Evolutionary conservation across 1,284 basidiomycete species (phyloP), one percentile per base, ranked within the genome.

Genomic region (Taiwanofungus camphoratus): DNA sequence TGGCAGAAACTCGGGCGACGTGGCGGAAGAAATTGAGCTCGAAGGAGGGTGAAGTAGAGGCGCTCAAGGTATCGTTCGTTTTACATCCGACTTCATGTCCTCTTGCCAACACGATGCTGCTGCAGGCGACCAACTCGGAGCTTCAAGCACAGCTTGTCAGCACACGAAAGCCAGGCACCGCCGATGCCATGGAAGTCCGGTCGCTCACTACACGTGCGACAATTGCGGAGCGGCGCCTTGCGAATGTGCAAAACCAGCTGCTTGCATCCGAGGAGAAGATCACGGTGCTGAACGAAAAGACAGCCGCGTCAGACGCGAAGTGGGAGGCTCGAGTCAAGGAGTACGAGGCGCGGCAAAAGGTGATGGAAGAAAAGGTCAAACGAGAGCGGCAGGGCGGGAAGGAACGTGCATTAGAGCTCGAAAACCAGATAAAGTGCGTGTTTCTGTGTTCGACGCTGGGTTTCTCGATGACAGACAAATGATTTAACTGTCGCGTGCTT

Each of bases 291-390:
- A 85, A 84, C 53, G 74, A 80, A 63, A 86, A 81, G 67, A 83
- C 74, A 23, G 67, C 72, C 0, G 69, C 66, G 0, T 84, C 87
- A 0, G 92, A 92, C 58, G 70, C 63, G 49, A 96, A 91, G 65
- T 97, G 92, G 92, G 94, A 94, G 58, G 91, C 82, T 0, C 74
- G 93, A 12, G 87, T 96, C 37, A 87, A 85, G 62, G 93, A 97
- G 66, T 92, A 93, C 55, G 93, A 99, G 66, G 61, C 77, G 18
- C 70, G 92, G 13, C 63, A 93, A 53, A 85, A 83, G 61, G 79
- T 82, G 0, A 90, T 92, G 0, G 92, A 95, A 57, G 95, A 99
- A 72, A 87, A 86, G 62, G 82, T 94, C 53, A 99, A 98, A 75
- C 74, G 92, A 34, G 95, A 97, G 69, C 74, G 90, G 50, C 93